Conservation (phyloP, 306 rosid genomes). For the Trichosanthes truncata region DNA sequence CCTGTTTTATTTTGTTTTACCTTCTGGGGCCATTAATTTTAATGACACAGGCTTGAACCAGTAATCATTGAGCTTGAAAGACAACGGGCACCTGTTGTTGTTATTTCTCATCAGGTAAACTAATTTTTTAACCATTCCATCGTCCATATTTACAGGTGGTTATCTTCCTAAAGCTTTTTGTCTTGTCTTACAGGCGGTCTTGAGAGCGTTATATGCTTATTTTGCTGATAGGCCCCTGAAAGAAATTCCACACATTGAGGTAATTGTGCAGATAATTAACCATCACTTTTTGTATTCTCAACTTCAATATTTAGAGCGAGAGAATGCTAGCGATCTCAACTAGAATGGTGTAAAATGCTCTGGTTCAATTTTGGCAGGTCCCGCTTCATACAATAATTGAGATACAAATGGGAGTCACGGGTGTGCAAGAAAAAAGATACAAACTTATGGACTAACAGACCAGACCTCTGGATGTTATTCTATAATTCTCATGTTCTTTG, state of each 20-base stretch:
- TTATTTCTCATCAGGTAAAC: constrained; percentile 88
- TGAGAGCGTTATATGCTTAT: constrained; percentile 94
- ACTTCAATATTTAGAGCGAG: neutral
- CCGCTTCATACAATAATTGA: constrained; percentile 97
- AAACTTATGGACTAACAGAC: constrained; percentile 68
- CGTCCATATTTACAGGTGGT: neutral
- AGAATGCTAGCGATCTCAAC: neutral
- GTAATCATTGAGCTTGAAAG: constrained; percentile 97
- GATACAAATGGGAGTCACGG: constrained; percentile 98
- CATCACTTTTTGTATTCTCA: neutral
- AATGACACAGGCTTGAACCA: constrained; percentile 80
- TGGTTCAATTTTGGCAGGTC: constrained; percentile 39
- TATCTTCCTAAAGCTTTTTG: constrained; percentile 10
- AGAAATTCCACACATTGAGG: constrained; percentile 97
- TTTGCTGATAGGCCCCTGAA: constrained; percentile 94
- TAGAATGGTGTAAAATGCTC: neutral
- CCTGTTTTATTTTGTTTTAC: neutral
- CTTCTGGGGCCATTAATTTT: neutral
- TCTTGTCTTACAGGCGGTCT: constrained; percentile 62
- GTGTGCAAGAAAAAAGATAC: constrained; percentile 96
- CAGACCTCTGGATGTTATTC: neutral
- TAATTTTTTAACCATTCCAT: neutral
- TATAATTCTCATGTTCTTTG: constrained; percentile 1
- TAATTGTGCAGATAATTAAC: constrained; percentile 16
- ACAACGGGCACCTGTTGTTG: constrained; percentile 96